Evolutionary conservation across 2,329 filamentous ascomycete genomes (phyloP).

Genomic region (Fusarium chlamydosporum): DNA sequence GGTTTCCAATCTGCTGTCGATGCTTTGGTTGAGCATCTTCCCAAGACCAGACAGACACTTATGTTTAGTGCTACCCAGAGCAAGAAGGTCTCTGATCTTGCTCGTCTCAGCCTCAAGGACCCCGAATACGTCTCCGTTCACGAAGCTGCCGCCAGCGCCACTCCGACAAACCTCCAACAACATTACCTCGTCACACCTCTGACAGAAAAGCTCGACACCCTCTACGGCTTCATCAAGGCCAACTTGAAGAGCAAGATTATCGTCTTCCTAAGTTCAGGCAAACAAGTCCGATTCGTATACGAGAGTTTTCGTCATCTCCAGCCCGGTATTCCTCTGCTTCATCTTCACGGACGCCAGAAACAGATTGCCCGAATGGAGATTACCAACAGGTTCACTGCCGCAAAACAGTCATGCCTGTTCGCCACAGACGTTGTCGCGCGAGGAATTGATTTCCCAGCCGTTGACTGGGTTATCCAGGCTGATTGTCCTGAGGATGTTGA

Average conservation of each 20-base stretch:
- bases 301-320: slow-evolving; percentile 94
- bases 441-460: slow-evolving; percentile 94
- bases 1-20: slow-evolving; percentile 93
- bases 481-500: slow-evolving; percentile 97
- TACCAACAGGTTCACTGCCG: slow-evolving; percentile 82
- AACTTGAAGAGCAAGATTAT: slow-evolving; percentile 96
- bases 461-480: slow-evolving; percentile 99
- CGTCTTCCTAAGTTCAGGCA: slow-evolving; percentile 94
- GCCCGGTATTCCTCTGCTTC: slow-evolving; percentile 91
- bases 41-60: slow-evolving; percentile 87
- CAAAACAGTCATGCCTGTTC: slow-evolving; percentile 89
- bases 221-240: slow-evolving; percentile 92
- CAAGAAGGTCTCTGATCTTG: slow-evolving; percentile 91
- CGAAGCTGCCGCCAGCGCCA: slow-evolving; percentile 82
- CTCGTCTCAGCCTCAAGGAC: slow-evolving; percentile 86
- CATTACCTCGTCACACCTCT: slow-evolving; percentile 91
- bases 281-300: slow-evolving; percentile 96
- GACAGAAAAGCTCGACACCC: slow-evolving; percentile 88
- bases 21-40: slow-evolving; percentile 92
- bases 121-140: slow-evolving; percentile 97
- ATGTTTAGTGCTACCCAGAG: slow-evolving; percentile 98
- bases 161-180: slow-evolving; percentile 87
- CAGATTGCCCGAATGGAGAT: slow-evolving; percentile 90
- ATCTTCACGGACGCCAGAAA: slow-evolving; percentile 94
- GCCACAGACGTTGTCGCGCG: slow-evolving; percentile 95